phyloP scores from a whole-genome alignment of 2,329 filamentous ascomycete genomes.

The Mollisiaceae sp. region DNA sequence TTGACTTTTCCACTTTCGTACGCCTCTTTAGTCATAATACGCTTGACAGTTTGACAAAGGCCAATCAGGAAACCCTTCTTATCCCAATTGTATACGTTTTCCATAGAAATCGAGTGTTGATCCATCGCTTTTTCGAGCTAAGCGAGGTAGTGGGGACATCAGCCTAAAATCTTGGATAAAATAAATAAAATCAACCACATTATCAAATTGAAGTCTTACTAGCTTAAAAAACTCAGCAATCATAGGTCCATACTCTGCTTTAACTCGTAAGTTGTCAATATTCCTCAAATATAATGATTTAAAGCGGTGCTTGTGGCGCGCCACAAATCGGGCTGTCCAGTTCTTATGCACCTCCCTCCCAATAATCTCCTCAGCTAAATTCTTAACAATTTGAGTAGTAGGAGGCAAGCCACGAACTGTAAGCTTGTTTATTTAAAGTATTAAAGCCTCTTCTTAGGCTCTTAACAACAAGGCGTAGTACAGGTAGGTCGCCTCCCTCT shows the following conservation, averaged over 20 bases:
- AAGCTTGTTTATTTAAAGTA: no score
- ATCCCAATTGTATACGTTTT: background rate
- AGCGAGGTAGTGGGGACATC: no score
- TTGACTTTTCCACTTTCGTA: background rate
- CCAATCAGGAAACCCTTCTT: slow-evolving; percentile 2
- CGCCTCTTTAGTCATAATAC: background rate
- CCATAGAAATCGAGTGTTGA: background rate
- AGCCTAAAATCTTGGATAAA: no score
- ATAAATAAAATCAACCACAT: no score
- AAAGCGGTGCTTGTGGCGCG: background rate
- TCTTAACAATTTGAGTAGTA: background rate
- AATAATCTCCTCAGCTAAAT: slow-evolving; percentile 3
- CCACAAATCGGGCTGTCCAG: background rate
- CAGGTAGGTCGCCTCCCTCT: no score
- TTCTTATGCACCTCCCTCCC: background rate
- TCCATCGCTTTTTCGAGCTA: background rate
- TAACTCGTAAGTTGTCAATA: no score
- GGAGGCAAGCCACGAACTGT: no score
- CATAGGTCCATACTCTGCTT: no score
- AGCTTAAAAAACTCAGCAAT: no score
- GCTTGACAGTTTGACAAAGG: background rate
- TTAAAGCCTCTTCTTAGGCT: no score
- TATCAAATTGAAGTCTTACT: no score
- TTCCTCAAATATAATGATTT: background rate
- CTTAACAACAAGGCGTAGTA: no score